Conservation (phyloP, 2,329 filamentous ascomycete species). For the Mollisia scopiformis region DNA sequence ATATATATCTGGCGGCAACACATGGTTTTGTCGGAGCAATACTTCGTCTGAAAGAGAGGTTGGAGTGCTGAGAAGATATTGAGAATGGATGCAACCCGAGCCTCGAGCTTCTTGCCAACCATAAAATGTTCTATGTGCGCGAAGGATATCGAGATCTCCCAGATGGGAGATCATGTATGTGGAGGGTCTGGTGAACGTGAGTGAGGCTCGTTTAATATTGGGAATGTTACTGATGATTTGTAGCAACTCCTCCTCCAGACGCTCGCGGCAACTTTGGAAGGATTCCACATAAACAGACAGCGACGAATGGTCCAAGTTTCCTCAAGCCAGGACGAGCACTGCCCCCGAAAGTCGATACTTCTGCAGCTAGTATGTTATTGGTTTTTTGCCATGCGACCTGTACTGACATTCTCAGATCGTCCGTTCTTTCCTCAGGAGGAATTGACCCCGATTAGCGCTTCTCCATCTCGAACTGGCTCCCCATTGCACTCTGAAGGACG, state of each 20-base stretch:
- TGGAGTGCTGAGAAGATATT: conserved; percentile 9
- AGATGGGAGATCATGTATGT: conserved; percentile 87
- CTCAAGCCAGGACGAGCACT: conserved; percentile 43
- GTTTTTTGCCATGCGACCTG: neutral
- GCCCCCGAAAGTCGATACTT: conserved; percentile 54
- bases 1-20: conserved; percentile 6
- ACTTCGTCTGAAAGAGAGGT: conserved; percentile 9
- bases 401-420: conserved; percentile 47
- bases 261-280: conserved; percentile 26
- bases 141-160: conserved; percentile 76
- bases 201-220: conserved; percentile 6
- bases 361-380: conserved; percentile 52
- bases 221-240: conserved; percentile 11
- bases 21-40: conserved; percentile 22
- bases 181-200: conserved; percentile 50
- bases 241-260: conserved; percentile 37
- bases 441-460: conserved; percentile 65
- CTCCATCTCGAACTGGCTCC: conserved; percentile 64
- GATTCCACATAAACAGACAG: conserved; percentile 26
- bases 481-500: conserved; percentile 58
- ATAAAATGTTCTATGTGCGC: conserved; percentile 88
- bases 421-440: conserved; percentile 58
- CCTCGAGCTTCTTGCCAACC: conserved; percentile 74
- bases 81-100: conserved; percentile 40
- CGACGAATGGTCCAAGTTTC: conserved; percentile 28